Conservation (phyloP, 1,139 yeast genomes). For the Kluyveromyces sp. region DNA sequence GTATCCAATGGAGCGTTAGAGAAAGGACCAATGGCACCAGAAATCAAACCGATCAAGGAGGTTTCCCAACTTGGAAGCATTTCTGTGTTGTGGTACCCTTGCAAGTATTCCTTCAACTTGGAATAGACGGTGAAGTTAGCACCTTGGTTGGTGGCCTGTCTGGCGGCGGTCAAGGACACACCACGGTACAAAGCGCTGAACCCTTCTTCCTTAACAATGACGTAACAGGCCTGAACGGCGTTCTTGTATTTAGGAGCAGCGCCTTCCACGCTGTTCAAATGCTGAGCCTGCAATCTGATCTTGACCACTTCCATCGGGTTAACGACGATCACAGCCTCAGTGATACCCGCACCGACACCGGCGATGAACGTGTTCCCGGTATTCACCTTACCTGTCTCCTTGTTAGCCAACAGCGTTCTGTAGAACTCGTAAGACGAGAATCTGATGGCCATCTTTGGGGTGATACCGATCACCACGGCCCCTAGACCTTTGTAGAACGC, state of each 20-base stretch:
- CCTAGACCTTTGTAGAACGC: conserved; percentile 94
- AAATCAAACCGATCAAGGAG: conserved; percentile 78
- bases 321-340: conserved; percentile 91
- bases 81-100: conserved; percentile 55
- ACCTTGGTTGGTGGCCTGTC: conserved; percentile 98
- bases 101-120: conserved; percentile 65
- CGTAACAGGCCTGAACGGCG: conserved; percentile 85
- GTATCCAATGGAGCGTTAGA: conserved; percentile 97
- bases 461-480: conserved; percentile 94
- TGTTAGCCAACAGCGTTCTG: conserved; percentile 59
- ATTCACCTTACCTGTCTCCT: conserved; percentile 57
- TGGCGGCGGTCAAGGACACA: conserved; percentile 89
- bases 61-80: conserved; percentile 89
- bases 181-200: conserved; percentile 85
- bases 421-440: conserved; percentile 90
- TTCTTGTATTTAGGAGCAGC: conserved; percentile 75
- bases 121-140: conserved; percentile 96
- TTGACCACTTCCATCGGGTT: conserved; percentile 97
- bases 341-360: conserved; percentile 96
- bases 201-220: conserved; percentile 88
- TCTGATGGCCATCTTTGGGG: conserved; percentile 96
- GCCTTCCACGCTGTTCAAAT: conserved; percentile 70
- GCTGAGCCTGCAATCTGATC: conserved; percentile 93
- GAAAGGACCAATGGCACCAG: conserved; percentile 97
- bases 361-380: conserved; percentile 73